Evolutionary conservation across 352 stramenopile species (phyloP).

Genomic region (Globisporangium alternatum): DNA sequence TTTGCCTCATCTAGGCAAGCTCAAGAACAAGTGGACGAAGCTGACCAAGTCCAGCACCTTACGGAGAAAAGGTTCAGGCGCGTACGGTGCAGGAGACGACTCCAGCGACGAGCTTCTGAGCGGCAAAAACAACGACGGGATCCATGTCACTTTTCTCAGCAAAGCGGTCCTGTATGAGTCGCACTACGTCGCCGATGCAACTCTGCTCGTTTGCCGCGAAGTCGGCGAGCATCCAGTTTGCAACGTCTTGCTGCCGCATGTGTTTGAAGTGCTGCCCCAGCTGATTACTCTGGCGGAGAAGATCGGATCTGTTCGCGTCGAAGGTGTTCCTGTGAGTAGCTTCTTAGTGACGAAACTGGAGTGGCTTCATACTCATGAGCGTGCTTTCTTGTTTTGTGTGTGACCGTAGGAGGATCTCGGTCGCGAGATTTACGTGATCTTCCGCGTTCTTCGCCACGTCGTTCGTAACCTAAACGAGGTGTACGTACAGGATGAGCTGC

Average conservation of each 20-base stretch:
- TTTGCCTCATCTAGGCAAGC: slow-evolving; percentile 49
- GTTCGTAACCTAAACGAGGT: slow-evolving; percentile 55
- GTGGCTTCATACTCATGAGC: neutral
- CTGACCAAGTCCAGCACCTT: slow-evolving; percentile 39
- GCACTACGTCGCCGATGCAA: slow-evolving; percentile 62
- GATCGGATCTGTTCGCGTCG: slow-evolving; percentile 59
- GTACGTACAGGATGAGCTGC: slow-evolving; percentile 43
- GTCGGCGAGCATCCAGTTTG: slow-evolving; percentile 45
- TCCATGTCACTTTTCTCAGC: slow-evolving; percentile 63
- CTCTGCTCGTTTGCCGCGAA: slow-evolving; percentile 64
- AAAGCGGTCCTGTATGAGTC: slow-evolving; percentile 61
- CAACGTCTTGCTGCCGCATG: slow-evolving; percentile 44
- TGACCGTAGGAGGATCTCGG: slow-evolving; percentile 52
- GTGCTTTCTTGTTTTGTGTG: slow-evolving; percentile 4
- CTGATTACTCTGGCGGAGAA: slow-evolving; percentile 56
- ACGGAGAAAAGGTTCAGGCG: slow-evolving; percentile 29
- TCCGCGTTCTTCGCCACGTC: slow-evolving; percentile 61
- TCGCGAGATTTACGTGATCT: slow-evolving; percentile 68
- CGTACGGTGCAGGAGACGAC: slow-evolving; percentile 8
- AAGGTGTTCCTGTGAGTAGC: slow-evolving; percentile 60
- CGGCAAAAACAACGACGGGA: slow-evolving; percentile 33
- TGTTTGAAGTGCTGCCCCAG: slow-evolving; percentile 58
- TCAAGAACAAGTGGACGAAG: slow-evolving; percentile 57
- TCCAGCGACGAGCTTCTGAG: slow-evolving; percentile 17
- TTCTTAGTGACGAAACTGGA: neutral